Evolutionary conservation across 2,329 filamentous ascomycete genomes (phyloP), one percentile per base, ranked within the genome.

Genomic region (Macroventuria anomochaeta): DNA sequence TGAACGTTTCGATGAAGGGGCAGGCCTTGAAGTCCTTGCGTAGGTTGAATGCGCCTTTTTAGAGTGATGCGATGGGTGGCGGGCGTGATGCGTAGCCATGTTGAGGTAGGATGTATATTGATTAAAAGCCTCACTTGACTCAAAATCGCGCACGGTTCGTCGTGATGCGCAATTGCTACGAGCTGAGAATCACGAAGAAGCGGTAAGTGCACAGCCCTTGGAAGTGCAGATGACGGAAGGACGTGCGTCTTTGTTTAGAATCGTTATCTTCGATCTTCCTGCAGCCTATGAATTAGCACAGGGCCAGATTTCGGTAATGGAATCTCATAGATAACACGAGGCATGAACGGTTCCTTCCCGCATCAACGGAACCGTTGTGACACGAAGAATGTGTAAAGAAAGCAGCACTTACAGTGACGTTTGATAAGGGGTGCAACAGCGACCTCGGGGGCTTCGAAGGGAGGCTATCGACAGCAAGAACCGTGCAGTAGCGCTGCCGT

Each of bases 131-230:
- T 71, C 62, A 62, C 57, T 61, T 38, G 56, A 54, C 44, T 54
- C 51, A 40, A 58, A 65, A 61, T 61, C 41, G 65, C 61, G 69
- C 68, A 72, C 70, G 67, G 70, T 65, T 54, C 67, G 61, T 63
- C 37, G 55, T 59, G 61, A 59, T 62, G 57, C 51, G 51, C 51
- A 55, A 46, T 62, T 59, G 62, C 59, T 59, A 63, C 64, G 61
- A 63, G 65, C 59, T 67, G 64, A 58, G 58, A 58, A 57, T 53
- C 57, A 64, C 59, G 57, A 69, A 69, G 65, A 67, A 63, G 69
- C 72, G 72, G 72, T 75, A 71, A 71, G 51, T 54, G 51, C 71
- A 74, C 72, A 68, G 65, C 64, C 62, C 66, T 59, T 64, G 53
- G 46, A 58, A 38, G 58, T 53, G 61, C 69, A 67, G 68, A 72